Percentiles rank a stretch among this genome's conserved stretches.
Conservation (phyloP, 2,329 filamentous ascomycete species). For the Gnomoniopsis sp. region DNA sequence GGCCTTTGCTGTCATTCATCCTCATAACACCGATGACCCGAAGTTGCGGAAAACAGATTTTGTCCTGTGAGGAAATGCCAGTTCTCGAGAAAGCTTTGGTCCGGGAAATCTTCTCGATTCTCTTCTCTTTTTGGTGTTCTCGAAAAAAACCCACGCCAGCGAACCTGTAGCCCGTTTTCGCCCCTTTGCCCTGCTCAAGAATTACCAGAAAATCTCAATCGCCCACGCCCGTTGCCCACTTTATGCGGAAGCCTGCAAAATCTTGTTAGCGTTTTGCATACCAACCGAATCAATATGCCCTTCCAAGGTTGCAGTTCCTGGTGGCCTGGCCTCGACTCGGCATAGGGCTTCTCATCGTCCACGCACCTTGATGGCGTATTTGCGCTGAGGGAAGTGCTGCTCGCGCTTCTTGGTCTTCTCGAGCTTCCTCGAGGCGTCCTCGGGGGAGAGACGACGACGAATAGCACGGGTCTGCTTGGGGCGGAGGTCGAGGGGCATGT, state of each 20-base stretch:
- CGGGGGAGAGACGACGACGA: conserved; percentile 87
- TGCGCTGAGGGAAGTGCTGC: conserved; percentile 96
- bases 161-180: conserved; percentile 19
- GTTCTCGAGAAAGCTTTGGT: conserved; percentile 10
- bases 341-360: background rate
- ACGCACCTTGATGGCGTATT: conserved; percentile 96
- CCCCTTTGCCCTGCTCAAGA: conserved; percentile 16
- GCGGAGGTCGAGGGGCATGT: conserved; percentile 96
- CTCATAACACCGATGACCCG: conserved; percentile 20
- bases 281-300: background rate
- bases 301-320: background rate
- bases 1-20: conserved; percentile 18
- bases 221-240: conserved; percentile 15
- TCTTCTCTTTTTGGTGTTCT: conserved; percentile 1
- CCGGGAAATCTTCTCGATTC: conserved; percentile 1
- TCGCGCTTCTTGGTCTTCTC: conserved; percentile 97
- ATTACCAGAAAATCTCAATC: conserved; percentile 18
- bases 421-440: conserved; percentile 80
- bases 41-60: conserved; percentile 20
- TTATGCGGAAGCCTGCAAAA: conserved; percentile 17
- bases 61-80: conserved; percentile 20
- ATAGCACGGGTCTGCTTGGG: conserved; percentile 98
- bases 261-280: conserved; percentile 6
- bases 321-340: background rate
- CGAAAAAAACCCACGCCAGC: conserved; percentile 17